Evolutionary conservation across 768 basidiomycete species (phyloP).

Genomic region (Trametes coccinea): DNA sequence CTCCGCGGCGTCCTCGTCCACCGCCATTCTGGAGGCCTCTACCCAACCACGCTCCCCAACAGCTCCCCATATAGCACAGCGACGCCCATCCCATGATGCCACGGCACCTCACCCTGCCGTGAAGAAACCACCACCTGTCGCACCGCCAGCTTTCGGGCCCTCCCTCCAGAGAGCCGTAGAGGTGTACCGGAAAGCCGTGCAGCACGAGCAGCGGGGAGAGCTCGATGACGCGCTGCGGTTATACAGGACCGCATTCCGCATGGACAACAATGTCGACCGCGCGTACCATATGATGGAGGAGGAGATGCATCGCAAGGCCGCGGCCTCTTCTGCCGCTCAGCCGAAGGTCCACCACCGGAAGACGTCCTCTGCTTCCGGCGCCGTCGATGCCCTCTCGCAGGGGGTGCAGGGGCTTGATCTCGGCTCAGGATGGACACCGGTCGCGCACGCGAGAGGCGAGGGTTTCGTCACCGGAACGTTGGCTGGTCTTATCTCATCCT

Average conservation of each 20-base stretch:
- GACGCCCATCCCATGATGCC: not conserved
- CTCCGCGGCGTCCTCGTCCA: not conserved
- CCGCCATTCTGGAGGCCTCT: not conserved
- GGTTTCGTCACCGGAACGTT: conserved; percentile 42
- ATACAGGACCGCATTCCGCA: conserved; percentile 80
- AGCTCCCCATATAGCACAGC: not conserved
- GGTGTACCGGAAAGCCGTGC: conserved; percentile 68
- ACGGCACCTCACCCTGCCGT: not conserved
- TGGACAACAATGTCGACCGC: conserved; percentile 75
- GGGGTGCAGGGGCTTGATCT: conserved; percentile 16
- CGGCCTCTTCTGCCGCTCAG: not conserved
- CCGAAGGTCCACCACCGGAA: conserved; percentile 15
- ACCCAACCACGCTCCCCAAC: not conserved
- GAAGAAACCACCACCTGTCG: not conserved
- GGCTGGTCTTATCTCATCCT: conserved; percentile 48
- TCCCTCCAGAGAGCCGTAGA: conserved; percentile 53
- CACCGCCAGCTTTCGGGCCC: conserved; percentile 30
- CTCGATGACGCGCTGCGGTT: conserved; percentile 73
- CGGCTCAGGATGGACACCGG: conserved; percentile 3
- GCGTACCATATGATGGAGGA: conserved; percentile 63
- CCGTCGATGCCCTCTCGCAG: conserved; percentile 14
- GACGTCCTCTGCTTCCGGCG: conserved; percentile 5
- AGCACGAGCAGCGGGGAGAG: conserved; percentile 70
- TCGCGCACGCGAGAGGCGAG: conserved; percentile 15
- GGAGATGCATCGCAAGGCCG: conserved; percentile 18